These are phyloP conservation scores for Exophiala aquamarina DNA, from an alignment of 2,329 filamentous ascomycete genomes.

Conservation along the genomic window DNA sequence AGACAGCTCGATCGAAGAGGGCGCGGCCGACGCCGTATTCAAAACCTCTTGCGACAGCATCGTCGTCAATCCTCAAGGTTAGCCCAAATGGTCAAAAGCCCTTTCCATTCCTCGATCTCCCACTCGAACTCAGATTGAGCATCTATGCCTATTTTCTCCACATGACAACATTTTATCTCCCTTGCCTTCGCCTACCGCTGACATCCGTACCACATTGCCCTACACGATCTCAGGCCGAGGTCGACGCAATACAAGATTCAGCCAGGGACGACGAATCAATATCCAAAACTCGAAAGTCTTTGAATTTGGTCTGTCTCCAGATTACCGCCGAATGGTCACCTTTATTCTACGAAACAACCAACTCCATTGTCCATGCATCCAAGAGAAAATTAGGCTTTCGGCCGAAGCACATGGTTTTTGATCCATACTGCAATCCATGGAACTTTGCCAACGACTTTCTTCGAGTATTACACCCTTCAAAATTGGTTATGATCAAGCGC, in stretches of 20 bases:
- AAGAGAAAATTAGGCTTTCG: too few species aligned
- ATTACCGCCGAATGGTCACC: conserved; percentile 5
- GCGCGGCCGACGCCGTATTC: too few species aligned
- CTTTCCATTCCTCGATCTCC: conserved; percentile 5
- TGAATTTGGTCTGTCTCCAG: conserved; percentile 3
- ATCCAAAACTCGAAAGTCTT: not conserved
- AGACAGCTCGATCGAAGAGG: too few species aligned
- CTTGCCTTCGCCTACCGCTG: too few species aligned
- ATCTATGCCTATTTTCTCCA: conserved; percentile 8
- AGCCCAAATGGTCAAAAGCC: not conserved
- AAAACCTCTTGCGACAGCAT: too few species aligned
- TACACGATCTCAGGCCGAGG: not conserved
- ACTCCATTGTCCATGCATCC: not conserved
- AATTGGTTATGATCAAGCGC: too few species aligned
- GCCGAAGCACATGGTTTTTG: too few species aligned
- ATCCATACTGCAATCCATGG: too few species aligned
- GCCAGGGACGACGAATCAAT: not conserved
- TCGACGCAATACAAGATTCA: not conserved
- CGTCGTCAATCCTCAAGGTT: not conserved
- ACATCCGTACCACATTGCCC: too few species aligned
- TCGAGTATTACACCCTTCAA: too few species aligned
- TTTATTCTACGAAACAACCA: conserved; percentile 1
- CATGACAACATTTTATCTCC: too few species aligned
- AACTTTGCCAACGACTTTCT: too few species aligned
- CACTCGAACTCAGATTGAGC: conserved; percentile 3